Base-by-base conservation (phyloP, 768 basidiomycete species). In the Nevesoporus exiguus region DNA sequence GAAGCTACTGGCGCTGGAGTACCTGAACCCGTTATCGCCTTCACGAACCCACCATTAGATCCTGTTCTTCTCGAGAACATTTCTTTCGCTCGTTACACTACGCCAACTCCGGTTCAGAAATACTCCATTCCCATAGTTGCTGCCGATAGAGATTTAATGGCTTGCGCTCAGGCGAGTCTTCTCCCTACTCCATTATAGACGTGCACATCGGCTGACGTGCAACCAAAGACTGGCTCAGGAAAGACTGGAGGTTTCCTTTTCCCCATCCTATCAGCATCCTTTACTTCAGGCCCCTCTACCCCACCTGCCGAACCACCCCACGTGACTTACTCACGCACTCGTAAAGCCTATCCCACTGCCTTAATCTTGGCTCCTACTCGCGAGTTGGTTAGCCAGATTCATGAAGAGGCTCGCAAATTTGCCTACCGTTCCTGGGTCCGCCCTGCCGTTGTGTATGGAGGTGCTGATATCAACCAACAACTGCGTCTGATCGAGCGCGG, bases 201-300 rank as follows among this genome's bases (percentile, higher is more conserved):
- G 40, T 52, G 37, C 25, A 52, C 62, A 27, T 57, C 48, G 19
- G 45, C 61, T 72, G 37, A 68, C 45, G 45, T 58, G 54, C 54
- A 36, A 53, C 48, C 54, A 34, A 76, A 98, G 90, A 99, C 97
- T 65, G 97, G 97, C 77, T 99, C 97, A 72, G 97, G 97, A 58
- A 99, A 98, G 79, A 98, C 97, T 36, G 97, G 83, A 62, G 97
- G 97, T 67, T 99, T 99, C 83, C 82, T 99, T 58, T 99, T 99
- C 82, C 97, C 97, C 52, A 98, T 99, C 68, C 83, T 99, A 59
- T 97, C 94, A 30, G 88, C 94, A 17, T 88, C 92, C 37, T 99
- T 97, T 76, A 58, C 80, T 41, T 76, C 80, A 59, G 97, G 97
- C 31, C 97, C 97, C 57, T 75, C 79, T 57, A 64, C 85, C 14